phyloP scores from a whole-genome alignment of 257 asterid genomes.

The Voacanga thouarsii region DNA sequence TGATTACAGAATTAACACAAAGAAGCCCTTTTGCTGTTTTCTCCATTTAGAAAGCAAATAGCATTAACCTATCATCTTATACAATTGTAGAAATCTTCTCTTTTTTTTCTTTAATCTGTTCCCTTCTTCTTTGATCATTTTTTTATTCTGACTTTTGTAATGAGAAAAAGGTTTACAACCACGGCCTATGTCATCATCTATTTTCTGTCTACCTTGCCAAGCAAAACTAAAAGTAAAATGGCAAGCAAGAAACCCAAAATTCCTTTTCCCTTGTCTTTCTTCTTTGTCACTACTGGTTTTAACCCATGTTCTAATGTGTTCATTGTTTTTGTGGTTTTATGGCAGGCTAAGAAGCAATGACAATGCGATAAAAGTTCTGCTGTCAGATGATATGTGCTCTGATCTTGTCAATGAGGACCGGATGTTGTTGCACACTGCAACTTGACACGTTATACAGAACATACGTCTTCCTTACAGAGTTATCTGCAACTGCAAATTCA shows the following conservation, averaged over 20 bases:
- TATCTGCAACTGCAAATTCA: neutral
- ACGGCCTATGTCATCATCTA: neutral
- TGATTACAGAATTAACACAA: neutral
- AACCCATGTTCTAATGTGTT: neutral
- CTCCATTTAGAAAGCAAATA: neutral
- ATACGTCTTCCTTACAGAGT: neutral
- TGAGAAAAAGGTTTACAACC: neutral
- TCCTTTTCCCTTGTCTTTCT: neutral
- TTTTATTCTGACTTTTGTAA: too few species aligned
- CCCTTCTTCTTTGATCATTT: too few species aligned
- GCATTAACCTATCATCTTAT: neutral
- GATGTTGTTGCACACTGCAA: neutral
- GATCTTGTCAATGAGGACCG: neutral
- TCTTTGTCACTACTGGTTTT: neutral
- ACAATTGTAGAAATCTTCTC: neutral
- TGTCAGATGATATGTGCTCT: neutral
- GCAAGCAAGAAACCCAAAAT: neutral
- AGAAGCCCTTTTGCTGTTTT: neutral
- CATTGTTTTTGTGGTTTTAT: neutral
- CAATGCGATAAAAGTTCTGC: neutral
- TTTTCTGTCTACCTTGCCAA: neutral
- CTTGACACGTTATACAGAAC: neutral
- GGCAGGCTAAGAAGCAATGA: conserved; percentile 4
- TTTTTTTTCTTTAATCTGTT: too few species aligned
- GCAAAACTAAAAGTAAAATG: neutral